Conservation (phyloP, 2,329 filamentous ascomycete species). For the Alternaria postmessia region DNA sequence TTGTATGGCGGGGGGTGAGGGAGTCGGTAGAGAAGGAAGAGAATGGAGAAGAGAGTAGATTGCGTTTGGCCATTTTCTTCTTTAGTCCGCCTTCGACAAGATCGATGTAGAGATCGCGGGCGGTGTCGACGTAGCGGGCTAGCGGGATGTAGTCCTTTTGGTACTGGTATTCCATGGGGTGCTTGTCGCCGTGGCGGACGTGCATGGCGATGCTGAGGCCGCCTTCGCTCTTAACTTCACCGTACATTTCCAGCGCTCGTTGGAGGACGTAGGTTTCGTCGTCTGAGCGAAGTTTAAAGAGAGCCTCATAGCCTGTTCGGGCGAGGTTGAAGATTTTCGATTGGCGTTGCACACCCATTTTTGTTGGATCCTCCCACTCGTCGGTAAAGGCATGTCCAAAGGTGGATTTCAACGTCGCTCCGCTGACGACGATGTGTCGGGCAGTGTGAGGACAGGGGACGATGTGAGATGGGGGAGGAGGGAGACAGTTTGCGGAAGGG, state of each 20-base stretch:
- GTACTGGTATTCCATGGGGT: constrained; percentile 80
- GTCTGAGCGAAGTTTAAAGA: constrained; percentile 73
- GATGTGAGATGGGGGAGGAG: constrained; percentile 77
- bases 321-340: constrained; percentile 73
- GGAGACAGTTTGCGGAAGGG: constrained; percentile 70
- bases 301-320: constrained; percentile 73
- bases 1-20: constrained; percentile 36
- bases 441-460: constrained; percentile 81
- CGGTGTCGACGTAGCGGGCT: constrained; percentile 70
- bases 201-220: constrained; percentile 75
- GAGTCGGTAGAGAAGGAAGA: constrained; percentile 12
- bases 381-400: constrained; percentile 69
- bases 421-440: constrained; percentile 76
- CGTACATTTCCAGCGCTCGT: constrained; percentile 66
- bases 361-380: constrained; percentile 60
- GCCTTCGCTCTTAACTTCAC: constrained; percentile 55
- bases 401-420: constrained; percentile 69
- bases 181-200: constrained; percentile 80
- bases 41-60: constrained; percentile 17
- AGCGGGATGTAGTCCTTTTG: constrained; percentile 79
- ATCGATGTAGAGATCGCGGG: constrained; percentile 62
- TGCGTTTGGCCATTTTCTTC: constrained; percentile 4
- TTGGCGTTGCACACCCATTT: constrained; percentile 62
- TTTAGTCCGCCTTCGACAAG: constrained; percentile 38
- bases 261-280: constrained; percentile 71